Evolutionary conservation across 1,284 basidiomycete genomes (phyloP).

Genomic region (Acaromyces ingoldii): DNA sequence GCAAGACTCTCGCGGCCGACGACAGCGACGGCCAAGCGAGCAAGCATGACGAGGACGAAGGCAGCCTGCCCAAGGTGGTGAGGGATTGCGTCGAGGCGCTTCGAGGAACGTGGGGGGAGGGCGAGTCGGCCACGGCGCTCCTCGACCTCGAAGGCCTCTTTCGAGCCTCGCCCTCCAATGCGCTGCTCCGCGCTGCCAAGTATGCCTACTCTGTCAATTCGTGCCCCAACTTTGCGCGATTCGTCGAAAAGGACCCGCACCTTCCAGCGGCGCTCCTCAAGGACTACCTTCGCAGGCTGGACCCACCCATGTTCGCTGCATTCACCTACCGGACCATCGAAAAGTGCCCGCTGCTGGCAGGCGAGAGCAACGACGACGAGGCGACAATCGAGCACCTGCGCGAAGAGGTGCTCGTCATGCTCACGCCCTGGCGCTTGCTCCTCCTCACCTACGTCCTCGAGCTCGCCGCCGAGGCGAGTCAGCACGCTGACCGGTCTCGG

Average conservation of each 20-base stretch:
- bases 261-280: conserved; percentile 77
- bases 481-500: conserved; percentile 62
- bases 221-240: conserved; percentile 67
- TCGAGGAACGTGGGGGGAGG: conserved; percentile 8
- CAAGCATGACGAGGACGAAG: conserved; percentile 64
- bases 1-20: too few relatives aligned
- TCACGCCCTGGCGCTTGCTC: conserved; percentile 65
- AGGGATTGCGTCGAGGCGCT: conserved; percentile 70
- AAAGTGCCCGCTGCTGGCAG: conserved; percentile 59
- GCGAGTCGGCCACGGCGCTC: conserved; percentile 54
- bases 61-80: conserved; percentile 69
- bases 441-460: conserved; percentile 67
- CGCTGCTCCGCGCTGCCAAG: conserved; percentile 65
- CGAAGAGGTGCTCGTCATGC: conserved; percentile 56
- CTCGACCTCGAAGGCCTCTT: conserved; percentile 73
- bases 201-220: conserved; percentile 78
- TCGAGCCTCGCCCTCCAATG: conserved; percentile 68
- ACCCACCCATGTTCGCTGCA: conserved; percentile 69
- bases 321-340: conserved; percentile 63
- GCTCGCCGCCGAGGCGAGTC: conserved; percentile 69
- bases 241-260: conserved; percentile 67
- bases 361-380: conserved; percentile 45
- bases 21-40: neutral
- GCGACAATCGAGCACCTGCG: conserved; percentile 50
- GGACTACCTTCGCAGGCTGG: conserved; percentile 73